Conservation (phyloP, 805 yeast species). For the Scheffersomyces ergatensis region DNA sequence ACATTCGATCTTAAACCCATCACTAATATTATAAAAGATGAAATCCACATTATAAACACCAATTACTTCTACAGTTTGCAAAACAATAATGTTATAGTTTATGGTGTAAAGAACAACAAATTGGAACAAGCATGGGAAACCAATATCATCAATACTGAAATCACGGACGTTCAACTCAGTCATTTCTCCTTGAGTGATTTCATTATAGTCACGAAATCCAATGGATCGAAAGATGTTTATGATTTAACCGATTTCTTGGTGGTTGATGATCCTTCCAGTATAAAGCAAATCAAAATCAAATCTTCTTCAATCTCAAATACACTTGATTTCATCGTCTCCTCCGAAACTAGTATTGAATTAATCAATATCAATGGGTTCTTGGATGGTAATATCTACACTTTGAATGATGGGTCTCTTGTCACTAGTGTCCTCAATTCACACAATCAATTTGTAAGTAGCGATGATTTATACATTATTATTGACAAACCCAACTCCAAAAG, state of each 20-base stretch:
- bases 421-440: not conserved
- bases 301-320: not conserved
- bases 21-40: not conserved
- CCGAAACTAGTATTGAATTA: constrained; percentile 1
- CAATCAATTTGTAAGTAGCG: constrained; percentile 3
- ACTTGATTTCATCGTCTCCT: constrained; percentile 1
- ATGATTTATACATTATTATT: constrained; percentile 17
- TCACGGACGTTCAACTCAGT: constrained; percentile 2
- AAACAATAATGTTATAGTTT: not conserved
- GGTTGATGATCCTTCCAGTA: constrained; percentile 12
- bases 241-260: constrained; percentile 22
- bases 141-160: not conserved
- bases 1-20: not conserved
- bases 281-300: constrained; percentile 11
- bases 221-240: constrained; percentile 8
- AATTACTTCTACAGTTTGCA: not conserved
- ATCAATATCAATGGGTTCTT: constrained; percentile 2
- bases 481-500: constrained; percentile 29
- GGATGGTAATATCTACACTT: constrained; percentile 6
- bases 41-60: not conserved
- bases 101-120: not conserved
- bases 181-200: constrained; percentile 6
- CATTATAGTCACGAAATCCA: constrained; percentile 3
- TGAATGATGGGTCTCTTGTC: constrained; percentile 6
- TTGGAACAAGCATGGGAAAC: not conserved